Evolutionary conservation across 805 yeast species (phyloP).

Genomic region (Debaryomyces maramus): DNA sequence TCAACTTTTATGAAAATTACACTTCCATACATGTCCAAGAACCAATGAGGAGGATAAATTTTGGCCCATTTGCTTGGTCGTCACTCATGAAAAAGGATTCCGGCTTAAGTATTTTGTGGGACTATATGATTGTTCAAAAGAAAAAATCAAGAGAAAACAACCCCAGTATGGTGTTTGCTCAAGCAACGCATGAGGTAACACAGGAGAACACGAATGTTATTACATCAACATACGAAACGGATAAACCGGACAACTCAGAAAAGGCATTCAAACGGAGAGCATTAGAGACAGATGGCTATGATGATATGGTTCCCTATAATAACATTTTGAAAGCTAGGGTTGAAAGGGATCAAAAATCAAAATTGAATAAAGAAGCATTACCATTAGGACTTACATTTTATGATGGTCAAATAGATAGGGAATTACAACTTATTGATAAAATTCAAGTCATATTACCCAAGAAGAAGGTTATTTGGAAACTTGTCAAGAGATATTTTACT

Average conservation of each 20-base stretch:
- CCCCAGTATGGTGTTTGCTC: constrained; percentile 25
- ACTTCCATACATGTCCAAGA: constrained; percentile 31
- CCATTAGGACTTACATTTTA: constrained; percentile 35
- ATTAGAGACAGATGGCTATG: constrained; percentile 35
- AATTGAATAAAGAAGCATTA: constrained; percentile 17
- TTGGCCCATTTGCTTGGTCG: constrained; percentile 42
- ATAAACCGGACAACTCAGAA: constrained; percentile 16
- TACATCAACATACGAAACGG: constrained; percentile 11
- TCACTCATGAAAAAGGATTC: constrained; percentile 36
- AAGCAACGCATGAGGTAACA: constrained; percentile 17
- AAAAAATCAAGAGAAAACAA: constrained; percentile 16
- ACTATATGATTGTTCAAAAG: constrained; percentile 21
- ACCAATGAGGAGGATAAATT: constrained; percentile 28
- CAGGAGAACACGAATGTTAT: constrained; percentile 24
- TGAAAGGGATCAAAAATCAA: constrained; percentile 11
- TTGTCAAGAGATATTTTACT: constrained; percentile 42
- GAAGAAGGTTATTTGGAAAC: constrained; percentile 37
- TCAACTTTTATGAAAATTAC: constrained; percentile 37
- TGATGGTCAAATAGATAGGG: constrained; percentile 31
- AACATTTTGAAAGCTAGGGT: constrained; percentile 18
- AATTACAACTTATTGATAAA: constrained; percentile 29
- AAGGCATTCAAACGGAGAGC: constrained; percentile 29
- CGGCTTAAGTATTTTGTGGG: constrained; percentile 35
- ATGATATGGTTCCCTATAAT: constrained; percentile 33
- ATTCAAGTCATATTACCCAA: constrained; percentile 42